These are phyloP conservation scores for Lindgomyces ingoldianus DNA, from an alignment of 495 filamentous ascomycete genomes.

Conservation along the genomic window DNA sequence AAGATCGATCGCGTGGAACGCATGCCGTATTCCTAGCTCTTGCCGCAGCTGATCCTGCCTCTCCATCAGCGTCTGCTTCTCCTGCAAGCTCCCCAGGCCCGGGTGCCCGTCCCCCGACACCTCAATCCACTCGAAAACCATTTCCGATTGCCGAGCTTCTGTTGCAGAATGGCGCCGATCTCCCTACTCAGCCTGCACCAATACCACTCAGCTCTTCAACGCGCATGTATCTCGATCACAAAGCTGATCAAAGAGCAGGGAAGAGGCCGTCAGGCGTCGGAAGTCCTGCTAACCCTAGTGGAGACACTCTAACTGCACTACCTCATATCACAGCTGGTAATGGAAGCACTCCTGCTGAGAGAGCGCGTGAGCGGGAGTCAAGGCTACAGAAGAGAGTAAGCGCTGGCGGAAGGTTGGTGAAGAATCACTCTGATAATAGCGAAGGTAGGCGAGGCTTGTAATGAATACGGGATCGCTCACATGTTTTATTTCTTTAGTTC, in stretches of 20 bases:
- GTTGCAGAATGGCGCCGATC: constrained; percentile 90
- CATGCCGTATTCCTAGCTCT: constrained; percentile 89
- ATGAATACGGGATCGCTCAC: constrained; percentile 12
- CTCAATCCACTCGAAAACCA: constrained; percentile 50
- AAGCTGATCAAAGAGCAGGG: constrained; percentile 52
- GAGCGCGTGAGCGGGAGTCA: constrained; percentile 38
- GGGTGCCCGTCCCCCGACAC: constrained; percentile 29
- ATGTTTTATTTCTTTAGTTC: constrained; percentile 20
- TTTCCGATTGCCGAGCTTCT: constrained; percentile 92
- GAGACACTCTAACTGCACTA: constrained; percentile 39
- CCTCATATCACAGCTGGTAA: constrained; percentile 40
- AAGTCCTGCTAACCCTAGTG: constrained; percentile 11
- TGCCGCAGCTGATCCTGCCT: constrained; percentile 88
- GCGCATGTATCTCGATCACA: constrained; percentile 80
- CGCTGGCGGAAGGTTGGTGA: constrained; percentile 38
- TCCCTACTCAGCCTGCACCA: constrained; percentile 69
- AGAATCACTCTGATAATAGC: constrained; percentile 20
- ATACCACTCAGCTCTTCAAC: constrained; percentile 77
- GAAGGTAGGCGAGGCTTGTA: constrained; percentile 33
- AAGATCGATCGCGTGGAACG: constrained; percentile 83
- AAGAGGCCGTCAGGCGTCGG: constrained; percentile 12
- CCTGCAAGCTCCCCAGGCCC: constrained; percentile 47
- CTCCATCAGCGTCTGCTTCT: constrained; percentile 56
- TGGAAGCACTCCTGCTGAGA: constrained; percentile 36
- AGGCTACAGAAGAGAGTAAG: constrained; percentile 39